Base-by-base conservation (phyloP, 768 basidiomycete genomes). In the Tubosaeta sp. region DNA sequence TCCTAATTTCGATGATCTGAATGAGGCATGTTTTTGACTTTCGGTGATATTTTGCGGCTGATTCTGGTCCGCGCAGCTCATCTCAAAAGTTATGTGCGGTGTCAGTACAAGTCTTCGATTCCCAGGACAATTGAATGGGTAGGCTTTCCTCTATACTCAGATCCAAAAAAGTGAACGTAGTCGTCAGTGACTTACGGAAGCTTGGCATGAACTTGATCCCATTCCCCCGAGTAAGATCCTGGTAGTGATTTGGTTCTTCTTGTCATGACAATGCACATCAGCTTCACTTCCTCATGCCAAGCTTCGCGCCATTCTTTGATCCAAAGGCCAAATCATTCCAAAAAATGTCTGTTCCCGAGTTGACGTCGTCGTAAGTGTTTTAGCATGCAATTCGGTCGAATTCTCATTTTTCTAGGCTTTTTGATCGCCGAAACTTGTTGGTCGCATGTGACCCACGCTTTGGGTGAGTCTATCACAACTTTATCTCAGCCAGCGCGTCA, bases 271-370 rank as follows among this genome's bases (percentile, higher is more conserved):
- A 14, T 42, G 11, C 32, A 24, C 44, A 62, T 62, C 68, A 95
- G 86, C 80, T 98, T 46, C 95, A 99, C 68, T 99, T 97, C 81
- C 80, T 99, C 60, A 89, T 92, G 76, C 91, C 92, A 44, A 94
- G 91, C 57, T 96, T 93, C 66, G 93, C 92, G 0, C 96, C 96
- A 1, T 83, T 98, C 59, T 83, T 79, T 55, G 81, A 91, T 57
- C 76, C 81, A 3, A 81, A 81, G 48, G 75, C 83, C 1, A 73
- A 73, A 43, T 70, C 79, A 2, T 94, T 80, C 71, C 76, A 85
- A 56, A 75, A 76, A 22, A 69, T 76, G 39, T 81, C 80, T 6
- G 75, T 89, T 4, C 60, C 82, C 0, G 90, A 94, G 55, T 64
- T 94, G 48, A 91, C 88, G 0, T 75, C 78, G 57, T 81, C 84